Evolutionary conservation across 2,329 filamentous ascomycete species (phyloP).

Genomic region (Calonectria pseudoturangicola): DNA sequence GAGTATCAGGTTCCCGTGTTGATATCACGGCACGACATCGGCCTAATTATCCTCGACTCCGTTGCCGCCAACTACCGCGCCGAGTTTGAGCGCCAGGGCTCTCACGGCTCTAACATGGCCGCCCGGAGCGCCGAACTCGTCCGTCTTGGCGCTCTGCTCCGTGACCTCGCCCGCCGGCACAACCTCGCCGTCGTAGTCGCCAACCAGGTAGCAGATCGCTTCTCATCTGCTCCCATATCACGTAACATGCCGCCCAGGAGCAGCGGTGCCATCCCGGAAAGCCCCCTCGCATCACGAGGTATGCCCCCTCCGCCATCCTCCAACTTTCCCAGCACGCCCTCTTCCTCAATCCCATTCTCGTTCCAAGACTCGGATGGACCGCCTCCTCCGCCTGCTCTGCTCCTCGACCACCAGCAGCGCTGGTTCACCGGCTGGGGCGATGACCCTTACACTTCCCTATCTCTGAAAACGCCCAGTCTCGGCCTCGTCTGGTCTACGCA

Average conservation of each 20-base stretch:
- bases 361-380: conserved; percentile 55
- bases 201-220: conserved; percentile 96
- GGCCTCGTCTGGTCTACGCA: conserved; percentile 95
- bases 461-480: conserved; percentile 88
- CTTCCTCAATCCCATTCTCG: conserved; percentile 63
- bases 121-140: conserved; percentile 85
- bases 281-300: conserved; percentile 70
- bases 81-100: conserved; percentile 82
- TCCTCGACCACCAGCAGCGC: conserved; percentile 90
- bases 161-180: conserved; percentile 83
- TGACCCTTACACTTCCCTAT: conserved; percentile 66
- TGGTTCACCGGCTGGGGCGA: conserved; percentile 99
- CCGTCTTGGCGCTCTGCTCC: conserved; percentile 83
- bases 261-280: conserved; percentile 62
- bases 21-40: conserved; percentile 83
- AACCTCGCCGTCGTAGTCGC: conserved; percentile 91
- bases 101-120: conserved; percentile 77
- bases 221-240: conserved; percentile 63
- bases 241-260: conserved; percentile 49
- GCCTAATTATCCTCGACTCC: conserved; percentile 91
- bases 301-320: conserved; percentile 57
- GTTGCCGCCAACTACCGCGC: conserved; percentile 97
- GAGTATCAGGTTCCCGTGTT: conserved; percentile 93
- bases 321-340: conserved; percentile 59
- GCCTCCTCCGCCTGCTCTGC: conserved; percentile 72